These are phyloP conservation scores for Trichoderma sp. DNA, from an alignment of 2,329 filamentous ascomycete genomes.

Conservation along the genomic window DNA sequence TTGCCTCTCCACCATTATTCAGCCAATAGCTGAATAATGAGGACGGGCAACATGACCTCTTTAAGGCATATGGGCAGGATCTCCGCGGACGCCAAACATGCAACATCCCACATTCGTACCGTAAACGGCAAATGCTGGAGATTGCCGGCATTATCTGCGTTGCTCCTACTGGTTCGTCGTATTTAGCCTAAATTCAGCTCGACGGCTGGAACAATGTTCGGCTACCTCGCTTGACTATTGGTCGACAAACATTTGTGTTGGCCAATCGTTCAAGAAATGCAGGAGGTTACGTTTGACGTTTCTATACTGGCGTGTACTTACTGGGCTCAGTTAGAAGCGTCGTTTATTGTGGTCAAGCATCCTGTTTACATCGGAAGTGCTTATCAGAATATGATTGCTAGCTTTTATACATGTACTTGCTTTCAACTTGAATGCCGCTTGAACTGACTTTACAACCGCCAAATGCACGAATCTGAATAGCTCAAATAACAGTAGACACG, in stretches of 20 bases:
- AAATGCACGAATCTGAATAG: background rate
- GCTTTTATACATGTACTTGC: too few relatives aligned
- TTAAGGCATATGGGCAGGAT: constrained; percentile 1
- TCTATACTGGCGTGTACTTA: background rate
- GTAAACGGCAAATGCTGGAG: background rate
- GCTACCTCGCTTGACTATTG: constrained; percentile 18
- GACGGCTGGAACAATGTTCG: background rate
- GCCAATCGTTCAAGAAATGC: too few relatives aligned
- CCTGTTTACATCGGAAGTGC: too few relatives aligned
- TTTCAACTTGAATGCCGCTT: too few relatives aligned
- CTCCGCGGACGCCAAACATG: constrained; percentile 12
- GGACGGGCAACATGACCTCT: background rate
- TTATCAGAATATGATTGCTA: too few relatives aligned
- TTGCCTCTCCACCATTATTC: constrained; percentile 3
- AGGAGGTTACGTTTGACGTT: background rate
- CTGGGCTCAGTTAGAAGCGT: too few relatives aligned
- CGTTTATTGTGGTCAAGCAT: too few relatives aligned
- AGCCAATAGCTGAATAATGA: constrained; percentile 20
- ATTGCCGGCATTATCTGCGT: background rate
- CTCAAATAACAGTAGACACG: background rate
- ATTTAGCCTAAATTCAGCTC: background rate
- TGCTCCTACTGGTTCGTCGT: background rate
- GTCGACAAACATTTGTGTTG: background rate
- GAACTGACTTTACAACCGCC: too few relatives aligned
- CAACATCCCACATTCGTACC: background rate